Evolutionary conservation across 1,284 basidiomycete species (phyloP), one percentile per base, ranked within the genome.

Genomic region (Psilocybe mexicana): DNA sequence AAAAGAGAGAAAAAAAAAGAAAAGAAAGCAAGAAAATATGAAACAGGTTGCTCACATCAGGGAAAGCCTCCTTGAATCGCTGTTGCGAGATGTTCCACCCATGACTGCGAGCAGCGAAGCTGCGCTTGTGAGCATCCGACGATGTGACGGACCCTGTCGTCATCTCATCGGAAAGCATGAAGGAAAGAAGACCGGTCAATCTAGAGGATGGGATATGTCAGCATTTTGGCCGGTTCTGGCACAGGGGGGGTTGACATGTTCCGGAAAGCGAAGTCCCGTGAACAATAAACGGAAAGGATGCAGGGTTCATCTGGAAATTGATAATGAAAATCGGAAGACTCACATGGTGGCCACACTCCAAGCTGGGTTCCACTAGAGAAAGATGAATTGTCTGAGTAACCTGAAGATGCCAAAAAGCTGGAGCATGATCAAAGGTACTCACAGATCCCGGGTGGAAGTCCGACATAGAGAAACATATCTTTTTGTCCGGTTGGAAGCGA

Each of bases 151-250:
- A 93, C 10, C 95, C 95, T 0, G 95, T 96, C 0, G 95, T 98
- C 85, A 97, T 94, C 78, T 98, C 95, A 67, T 98, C 94, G 1
- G 92, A 90, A 54, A 96, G 83, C 96, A 97, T 97, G 77, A 98
- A 98, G 5, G 93, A 95, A 44, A 97, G 79, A 24, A 98, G 80
- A 33, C 95, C 95, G n/a, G 94, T 96, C 63, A 97, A 82, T 74
- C 94, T 96, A 65, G 63, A 69, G 42, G 30, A 4, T 6, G 30
- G 8, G 18, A 33, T 49, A 55, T 30, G 50, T 40, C 42, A 53
- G 35, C n/a, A 57, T 54, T 30, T 18, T 43, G 44, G 44, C 36
- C 48, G 30, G 46, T 44, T n/a, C 26, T 33, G 38, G 36, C 42
- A 46, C 18, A 28, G 30, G 28, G 42, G 48, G 28, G 42, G 48